Evolutionary conservation across 495 filamentous ascomycete species (phyloP).

Genomic region (Astrocystis sublimbata): DNA sequence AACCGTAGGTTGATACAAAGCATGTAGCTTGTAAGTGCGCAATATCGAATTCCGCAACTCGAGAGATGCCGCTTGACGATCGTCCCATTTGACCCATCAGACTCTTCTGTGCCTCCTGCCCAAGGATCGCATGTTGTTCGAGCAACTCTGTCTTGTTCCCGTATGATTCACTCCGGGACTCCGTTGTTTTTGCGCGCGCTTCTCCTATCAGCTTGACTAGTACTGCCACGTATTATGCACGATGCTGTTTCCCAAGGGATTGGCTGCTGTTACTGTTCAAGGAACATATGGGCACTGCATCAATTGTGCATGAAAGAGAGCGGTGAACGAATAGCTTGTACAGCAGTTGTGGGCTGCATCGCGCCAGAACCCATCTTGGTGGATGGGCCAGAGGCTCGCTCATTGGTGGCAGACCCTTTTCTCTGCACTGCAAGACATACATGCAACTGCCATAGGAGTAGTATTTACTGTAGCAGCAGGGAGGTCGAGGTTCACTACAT

Average conservation of each 20-base stretch:
- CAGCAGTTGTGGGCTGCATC: not conserved
- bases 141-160: not conserved
- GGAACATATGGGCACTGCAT: not conserved
- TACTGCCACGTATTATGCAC: conserved; percentile 16
- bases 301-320: conserved; percentile 8
- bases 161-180: not conserved
- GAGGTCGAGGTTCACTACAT: not conserved
- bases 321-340: conserved; percentile 14
- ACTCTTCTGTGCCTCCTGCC: not conserved
- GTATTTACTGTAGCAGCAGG: too few species aligned
- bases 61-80: not conserved
- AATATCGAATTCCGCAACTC: too few species aligned
- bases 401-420: conserved; percentile 5
- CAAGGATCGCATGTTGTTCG: conserved; percentile 9
- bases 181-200: not conserved
- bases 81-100: not conserved
- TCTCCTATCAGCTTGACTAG: not conserved
- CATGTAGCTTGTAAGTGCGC: too few species aligned
- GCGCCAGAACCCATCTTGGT: conserved; percentile 4
- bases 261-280: conserved; percentile 6
- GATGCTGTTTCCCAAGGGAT: conserved; percentile 9
- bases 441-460: not conserved
- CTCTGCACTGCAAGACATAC: conserved; percentile 19
- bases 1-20: too few species aligned
- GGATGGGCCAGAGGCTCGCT: not conserved